Evolutionary conservation across 1,284 basidiomycete genomes (phyloP).

Genomic region (Heterobasidion parviporum): DNA sequence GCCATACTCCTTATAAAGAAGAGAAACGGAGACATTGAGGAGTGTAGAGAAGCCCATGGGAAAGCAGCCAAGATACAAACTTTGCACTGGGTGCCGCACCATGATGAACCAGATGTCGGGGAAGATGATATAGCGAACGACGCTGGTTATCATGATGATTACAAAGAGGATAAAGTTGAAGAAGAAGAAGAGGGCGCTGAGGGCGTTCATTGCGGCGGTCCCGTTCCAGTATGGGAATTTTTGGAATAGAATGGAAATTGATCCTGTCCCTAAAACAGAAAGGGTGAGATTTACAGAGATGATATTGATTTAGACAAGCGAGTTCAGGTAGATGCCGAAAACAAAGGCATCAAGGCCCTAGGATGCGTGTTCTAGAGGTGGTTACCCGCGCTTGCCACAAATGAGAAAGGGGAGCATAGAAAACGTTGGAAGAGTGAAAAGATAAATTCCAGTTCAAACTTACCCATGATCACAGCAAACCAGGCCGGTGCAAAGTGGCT

Average conservation of each 20-base stretch:
- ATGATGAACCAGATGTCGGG: slow-evolving; percentile 49
- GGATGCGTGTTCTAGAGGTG: no score
- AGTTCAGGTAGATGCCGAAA: neutral
- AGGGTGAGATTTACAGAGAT: neutral
- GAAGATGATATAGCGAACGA: slow-evolving; percentile 47
- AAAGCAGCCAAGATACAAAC: slow-evolving; percentile 61
- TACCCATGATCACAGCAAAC: slow-evolving; percentile 49
- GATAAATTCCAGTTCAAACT: slow-evolving; percentile 4
- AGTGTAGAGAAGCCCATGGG: slow-evolving; percentile 69
- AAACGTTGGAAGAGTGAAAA: no score
- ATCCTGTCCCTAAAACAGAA: slow-evolving; percentile 39
- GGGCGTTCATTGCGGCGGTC: slow-evolving; percentile 29
- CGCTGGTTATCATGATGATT: slow-evolving; percentile 39
- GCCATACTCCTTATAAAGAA: slow-evolving; percentile 32
- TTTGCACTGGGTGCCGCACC: slow-evolving; percentile 52
- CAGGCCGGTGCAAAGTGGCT: slow-evolving; percentile 40
- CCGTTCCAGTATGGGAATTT: slow-evolving; percentile 43
- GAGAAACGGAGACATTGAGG: slow-evolving; percentile 39
- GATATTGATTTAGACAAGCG: neutral
- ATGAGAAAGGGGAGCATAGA: no score
- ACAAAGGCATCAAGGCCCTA: neutral
- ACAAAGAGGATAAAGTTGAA: slow-evolving; percentile 59
- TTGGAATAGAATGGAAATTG: slow-evolving; percentile 43
- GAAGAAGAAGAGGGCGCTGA: slow-evolving; percentile 49
- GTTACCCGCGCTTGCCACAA: no score